Evolutionary conservation across 2,329 filamentous ascomycete species (phyloP), one percentile per base, ranked within the genome.

Genomic region (Trichoderma polysporum): DNA sequence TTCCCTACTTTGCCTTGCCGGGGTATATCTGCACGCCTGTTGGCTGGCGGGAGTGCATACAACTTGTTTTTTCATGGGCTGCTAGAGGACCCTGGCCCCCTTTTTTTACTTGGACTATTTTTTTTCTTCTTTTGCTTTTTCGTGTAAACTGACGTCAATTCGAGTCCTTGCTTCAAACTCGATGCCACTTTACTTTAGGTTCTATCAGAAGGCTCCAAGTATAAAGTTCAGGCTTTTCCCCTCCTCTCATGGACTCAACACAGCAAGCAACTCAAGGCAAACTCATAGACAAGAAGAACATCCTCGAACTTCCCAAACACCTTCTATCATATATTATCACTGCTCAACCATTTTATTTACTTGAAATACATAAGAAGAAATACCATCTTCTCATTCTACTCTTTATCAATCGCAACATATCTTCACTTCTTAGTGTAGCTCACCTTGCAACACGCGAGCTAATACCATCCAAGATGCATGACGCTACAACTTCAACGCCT

Each of bases 161-260:
- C 31, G 35, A 45, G 33, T 39, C 8, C 29, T 25, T 47, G 22
- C 53, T 31, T 39, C 53, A 50, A 66, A 35, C 9, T 22, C 10
- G 13, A 45, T 52, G 15, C 41, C 25, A 19, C 17, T 31, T 39
- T 63, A 33, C 19, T 50, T 33, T 19, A 41, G 17, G 49, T 31
- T 49, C 15, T 50, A 33, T 49, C 37, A 7, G 31, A 41, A 47
- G 22, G n/a, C 50, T 56, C 35, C 8, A 29, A 56, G 58, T 67
- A 67, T 67, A 67, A 67, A 67, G 65, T 56, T 62, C 65, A 35
- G 31, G 15, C 27, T 49, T 12, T 41, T 27, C 25, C 63, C 53
- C 53, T 57, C 31, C 31, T 33, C 22, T 37, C 41, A 27, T 22
- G 17, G 25, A 45, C 27, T 54, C 12, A 33, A 45, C 27, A 7